phyloP scores from a whole-genome alignment of 1,284 basidiomycete genomes.

The Malassezia yamatoensis region DNA sequence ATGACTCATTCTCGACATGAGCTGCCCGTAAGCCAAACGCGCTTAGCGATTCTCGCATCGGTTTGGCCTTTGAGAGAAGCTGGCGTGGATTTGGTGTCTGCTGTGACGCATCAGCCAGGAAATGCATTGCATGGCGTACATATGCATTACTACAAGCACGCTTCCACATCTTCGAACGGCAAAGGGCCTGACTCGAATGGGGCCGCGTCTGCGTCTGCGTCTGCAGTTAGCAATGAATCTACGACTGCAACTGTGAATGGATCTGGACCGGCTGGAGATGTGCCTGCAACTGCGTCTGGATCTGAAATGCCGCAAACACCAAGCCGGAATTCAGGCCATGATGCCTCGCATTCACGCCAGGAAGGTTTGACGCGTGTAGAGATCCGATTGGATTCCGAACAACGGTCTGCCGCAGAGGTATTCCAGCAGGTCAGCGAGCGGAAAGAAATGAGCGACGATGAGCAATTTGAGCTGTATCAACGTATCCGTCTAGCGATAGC shows the following conservation, averaged over 20 bases:
- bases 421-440: slow-evolving; percentile 62
- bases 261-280: not conserved
- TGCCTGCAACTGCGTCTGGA: too few species aligned
- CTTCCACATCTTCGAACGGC: slow-evolving; percentile 7
- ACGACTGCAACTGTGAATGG: too few species aligned
- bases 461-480: slow-evolving; percentile 80
- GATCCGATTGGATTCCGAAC: slow-evolving; percentile 18
- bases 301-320: too few species aligned
- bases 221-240: too few species aligned
- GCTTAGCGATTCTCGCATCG: slow-evolving; percentile 36
- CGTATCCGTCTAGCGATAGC: slow-evolving; percentile 70
- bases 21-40: slow-evolving; percentile 29
- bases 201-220: too few species aligned
- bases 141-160: slow-evolving; percentile 50
- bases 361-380: slow-evolving; percentile 29
- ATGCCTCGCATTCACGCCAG: too few species aligned
- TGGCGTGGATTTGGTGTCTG: slow-evolving; percentile 50
- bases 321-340: too few species aligned
- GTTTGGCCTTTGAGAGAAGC: slow-evolving; percentile 40
- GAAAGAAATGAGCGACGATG: slow-evolving; percentile 65
- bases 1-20: slow-evolving; percentile 28
- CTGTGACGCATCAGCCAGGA: slow-evolving; percentile 31
- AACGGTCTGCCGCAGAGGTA: slow-evolving; percentile 48
- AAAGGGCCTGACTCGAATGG: too few species aligned
- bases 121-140: slow-evolving; percentile 46